phyloP scores from a whole-genome alignment of 768 basidiomycete species.

The Pulveroboletus sp. region DNA sequence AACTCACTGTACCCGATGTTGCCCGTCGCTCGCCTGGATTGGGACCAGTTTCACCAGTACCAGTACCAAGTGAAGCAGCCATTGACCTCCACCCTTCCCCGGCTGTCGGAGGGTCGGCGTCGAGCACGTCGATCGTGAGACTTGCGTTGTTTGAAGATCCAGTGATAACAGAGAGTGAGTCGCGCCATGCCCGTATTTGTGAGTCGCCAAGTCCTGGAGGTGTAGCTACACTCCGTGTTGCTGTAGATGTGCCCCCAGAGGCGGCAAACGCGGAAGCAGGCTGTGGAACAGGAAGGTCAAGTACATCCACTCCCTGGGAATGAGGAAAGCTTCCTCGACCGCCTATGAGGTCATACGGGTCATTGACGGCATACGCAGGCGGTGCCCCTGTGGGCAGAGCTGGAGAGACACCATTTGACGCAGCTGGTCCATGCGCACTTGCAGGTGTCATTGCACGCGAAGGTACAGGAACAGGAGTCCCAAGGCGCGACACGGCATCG shows the following conservation, averaged over 20 bases:
- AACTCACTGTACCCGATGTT: constrained; percentile 62
- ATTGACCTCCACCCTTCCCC: constrained; percentile 58
- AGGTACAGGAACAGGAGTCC: constrained; percentile 39
- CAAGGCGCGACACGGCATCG: constrained; percentile 49
- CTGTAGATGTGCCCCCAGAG: constrained; percentile 31
- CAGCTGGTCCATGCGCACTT: constrained; percentile 18
- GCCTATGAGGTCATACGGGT: constrained; percentile 28
- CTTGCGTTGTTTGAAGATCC: constrained; percentile 29
- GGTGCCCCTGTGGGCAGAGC: constrained; percentile 24
- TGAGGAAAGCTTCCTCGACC: constrained; percentile 23
- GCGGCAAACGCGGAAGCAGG: constrained; percentile 49
- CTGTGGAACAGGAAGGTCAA: constrained; percentile 56
- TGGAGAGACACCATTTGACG: constrained; percentile 6
- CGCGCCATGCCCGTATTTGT: constrained; percentile 31
- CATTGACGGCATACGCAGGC: constrained; percentile 28
- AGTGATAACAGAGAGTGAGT: constrained; percentile 31
- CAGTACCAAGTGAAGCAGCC: constrained; percentile 25
- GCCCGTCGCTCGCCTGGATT: constrained; percentile 38
- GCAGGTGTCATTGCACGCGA: constrained; percentile 47
- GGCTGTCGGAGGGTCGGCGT: constrained; percentile 64
- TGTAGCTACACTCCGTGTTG: constrained; percentile 9
- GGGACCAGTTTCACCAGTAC: constrained; percentile 12
- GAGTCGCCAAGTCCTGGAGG: constrained; percentile 38
- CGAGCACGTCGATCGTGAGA: constrained; percentile 55
- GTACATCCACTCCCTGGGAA: constrained; percentile 38